Conservation (phyloP, 179 eudicot species). For the Gypsophila paniculata region DNA sequence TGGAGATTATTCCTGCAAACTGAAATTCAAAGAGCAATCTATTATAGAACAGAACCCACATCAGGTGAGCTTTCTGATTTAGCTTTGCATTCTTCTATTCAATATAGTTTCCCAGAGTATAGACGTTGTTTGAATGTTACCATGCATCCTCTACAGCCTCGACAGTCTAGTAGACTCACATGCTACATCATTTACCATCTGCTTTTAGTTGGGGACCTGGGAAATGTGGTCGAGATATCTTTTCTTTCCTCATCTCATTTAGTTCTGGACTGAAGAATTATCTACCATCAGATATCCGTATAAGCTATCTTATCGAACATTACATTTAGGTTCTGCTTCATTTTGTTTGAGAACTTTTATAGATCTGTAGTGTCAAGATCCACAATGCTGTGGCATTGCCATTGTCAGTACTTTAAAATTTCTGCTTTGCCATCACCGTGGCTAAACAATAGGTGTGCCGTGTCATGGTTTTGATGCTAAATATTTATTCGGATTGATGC, state of each 20-base stretch:
- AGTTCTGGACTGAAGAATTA: too few species aligned
- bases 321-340: too few species aligned
- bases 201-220: too few species aligned
- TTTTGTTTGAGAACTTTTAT: too few species aligned
- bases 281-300: too few species aligned
- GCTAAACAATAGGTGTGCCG: not conserved
- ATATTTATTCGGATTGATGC: not conserved
- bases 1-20: conserved; percentile 89
- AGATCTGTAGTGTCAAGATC: too few species aligned
- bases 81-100: conserved; percentile 2
- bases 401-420: too few species aligned
- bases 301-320: too few species aligned
- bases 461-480: not conserved
- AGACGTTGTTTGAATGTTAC: not conserved
- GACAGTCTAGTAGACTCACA: not conserved
- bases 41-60: conserved; percentile 93
- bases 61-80: conserved; percentile 50
- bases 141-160: not conserved
- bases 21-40: conserved; percentile 93
- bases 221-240: too few species aligned
- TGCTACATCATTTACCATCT: not conserved
- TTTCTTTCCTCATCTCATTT: too few species aligned
- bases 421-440: too few species aligned
- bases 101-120: not conserved
- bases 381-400: too few species aligned